These are phyloP conservation scores for Trypanosoma melophagium DNA, from an alignment of 208 protist species.

Conservation along the genomic window DNA sequence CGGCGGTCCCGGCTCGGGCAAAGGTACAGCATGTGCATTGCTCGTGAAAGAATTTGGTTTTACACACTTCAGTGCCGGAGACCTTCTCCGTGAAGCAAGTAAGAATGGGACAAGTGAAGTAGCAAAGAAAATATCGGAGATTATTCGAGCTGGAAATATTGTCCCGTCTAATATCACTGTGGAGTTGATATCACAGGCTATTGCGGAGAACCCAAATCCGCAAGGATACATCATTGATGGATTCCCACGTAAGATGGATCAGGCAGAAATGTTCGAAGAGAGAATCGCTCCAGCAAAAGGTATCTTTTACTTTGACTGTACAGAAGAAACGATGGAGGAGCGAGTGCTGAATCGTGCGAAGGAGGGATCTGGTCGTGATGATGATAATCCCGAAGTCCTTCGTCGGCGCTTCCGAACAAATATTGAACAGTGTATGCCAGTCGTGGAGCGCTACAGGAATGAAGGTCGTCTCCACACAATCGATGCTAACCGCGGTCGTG, in stretches of 20 bases:
- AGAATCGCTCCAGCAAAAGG: slow-evolving; percentile 53
- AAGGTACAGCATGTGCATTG: slow-evolving; percentile 76
- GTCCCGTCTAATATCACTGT: slow-evolving; percentile 90
- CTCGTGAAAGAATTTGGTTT: slow-evolving; percentile 83
- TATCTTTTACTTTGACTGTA: slow-evolving; percentile 85
- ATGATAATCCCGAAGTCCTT: slow-evolving; percentile 82
- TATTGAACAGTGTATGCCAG: slow-evolving; percentile 79
- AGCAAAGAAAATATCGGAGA: slow-evolving; percentile 70
- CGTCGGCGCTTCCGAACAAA: slow-evolving; percentile 76
- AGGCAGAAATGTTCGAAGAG: slow-evolving; percentile 86
- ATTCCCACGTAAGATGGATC: slow-evolving; percentile 86
- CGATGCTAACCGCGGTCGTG: slow-evolving; percentile 57
- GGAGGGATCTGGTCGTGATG: slow-evolving; percentile 44
- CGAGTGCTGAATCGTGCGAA: slow-evolving; percentile 56
- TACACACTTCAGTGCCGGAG: slow-evolving; percentile 85
- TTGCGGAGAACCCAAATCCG: slow-evolving; percentile 55
- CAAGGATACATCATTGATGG: slow-evolving; percentile 88
- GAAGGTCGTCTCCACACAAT: slow-evolving; percentile 64
- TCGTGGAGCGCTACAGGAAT: slow-evolving; percentile 75
- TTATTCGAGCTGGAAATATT: slow-evolving; percentile 72
- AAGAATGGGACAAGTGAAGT: slow-evolving; percentile 55
- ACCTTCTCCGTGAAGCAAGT: slow-evolving; percentile 79
- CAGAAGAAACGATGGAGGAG: slow-evolving; percentile 68
- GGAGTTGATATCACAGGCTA: slow-evolving; percentile 65
- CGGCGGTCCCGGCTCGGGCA: slow-evolving; percentile 85